Evolutionary conservation across 1,139 yeast species (phyloP), one percentile per base, ranked within the genome.

Genomic region (Taphrina confusa): DNA sequence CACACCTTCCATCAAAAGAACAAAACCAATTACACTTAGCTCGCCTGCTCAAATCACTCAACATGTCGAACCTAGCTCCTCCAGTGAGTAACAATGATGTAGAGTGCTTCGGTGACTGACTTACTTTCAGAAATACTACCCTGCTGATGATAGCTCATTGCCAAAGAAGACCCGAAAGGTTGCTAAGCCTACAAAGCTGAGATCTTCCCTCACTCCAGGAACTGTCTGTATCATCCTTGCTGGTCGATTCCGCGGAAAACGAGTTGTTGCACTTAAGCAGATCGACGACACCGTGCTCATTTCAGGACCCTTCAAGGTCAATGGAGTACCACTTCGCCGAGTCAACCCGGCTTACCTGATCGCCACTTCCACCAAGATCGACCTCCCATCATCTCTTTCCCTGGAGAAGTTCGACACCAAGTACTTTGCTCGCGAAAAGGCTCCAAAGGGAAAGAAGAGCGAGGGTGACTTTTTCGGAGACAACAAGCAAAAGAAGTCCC

Each of bases 241-340:
- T 75, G 98, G 99, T 78, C 91, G 97, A 82, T 92, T 90, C 96
- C 88, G 98, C 82, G 99, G 99, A 78, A 94, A 92, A 90, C 92
- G 99, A 83, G 98, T 92, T 74, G 97, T 92, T 68, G 88, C 87
- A 90, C 86, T 92, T 78, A 92, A 92, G 87, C 81, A 86, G 80
- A 85, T 94, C 77, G 98, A 94, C 85, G 89, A 88, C 91, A 92
- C 97, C 70, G 83, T 94, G 75, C 87, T 92, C 77, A 96, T 92
- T 69, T 81, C 97, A 67, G 99, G 99, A 77, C 99, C 99, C 76
- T 94, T 92, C 96, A 94, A 92, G 86, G 89, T 92, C 74, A 94
- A 94, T 81, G 98, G 98, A 84, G 99, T 92, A 71, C 98, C 99
- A 79, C 85, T 60, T 31, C 89, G 97, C 85, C 89, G 98, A 85